Percentiles rank a stretch among this genome's conserved stretches.
phyloP scores from a whole-genome alignment of 2,329 filamentous ascomycete genomes.

The Claviceps humidiphila region DNA sequence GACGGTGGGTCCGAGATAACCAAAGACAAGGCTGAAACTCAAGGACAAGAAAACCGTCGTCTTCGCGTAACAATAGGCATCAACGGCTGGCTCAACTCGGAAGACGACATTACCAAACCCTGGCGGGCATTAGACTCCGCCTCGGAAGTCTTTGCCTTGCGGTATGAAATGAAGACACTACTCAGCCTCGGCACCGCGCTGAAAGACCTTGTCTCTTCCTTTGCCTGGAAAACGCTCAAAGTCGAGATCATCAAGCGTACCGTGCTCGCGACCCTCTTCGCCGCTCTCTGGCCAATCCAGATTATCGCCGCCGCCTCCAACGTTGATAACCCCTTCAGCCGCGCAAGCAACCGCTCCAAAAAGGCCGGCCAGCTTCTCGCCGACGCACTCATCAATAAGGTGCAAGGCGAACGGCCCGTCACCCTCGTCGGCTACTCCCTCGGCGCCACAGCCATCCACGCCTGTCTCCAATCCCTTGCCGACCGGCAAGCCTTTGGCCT shows the following conservation, averaged over 20 bases:
- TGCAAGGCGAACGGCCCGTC: conserved; percentile 70
- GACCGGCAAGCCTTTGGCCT: conserved; percentile 71
- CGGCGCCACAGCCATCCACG: conserved; percentile 70
- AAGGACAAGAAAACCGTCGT: conserved; percentile 27
- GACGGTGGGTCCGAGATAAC: no score
- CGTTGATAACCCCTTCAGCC: conserved; percentile 70
- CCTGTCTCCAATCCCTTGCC: conserved; percentile 64
- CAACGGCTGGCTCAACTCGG: conserved; percentile 70
- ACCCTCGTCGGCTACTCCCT: conserved; percentile 72
- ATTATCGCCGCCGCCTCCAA: conserved; percentile 53
- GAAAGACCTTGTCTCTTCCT: conserved; percentile 55
- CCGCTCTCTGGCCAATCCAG: conserved; percentile 57
- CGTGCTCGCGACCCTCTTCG: conserved; percentile 52
- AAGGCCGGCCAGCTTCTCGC: conserved; percentile 71
- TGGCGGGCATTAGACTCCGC: conserved; percentile 58
- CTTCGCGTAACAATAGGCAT: conserved; percentile 75
- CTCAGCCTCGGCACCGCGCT: conserved; percentile 65
- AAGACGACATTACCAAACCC: conserved; percentile 63
- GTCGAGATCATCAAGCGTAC: conserved; percentile 62
- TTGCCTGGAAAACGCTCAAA: conserved; percentile 63
- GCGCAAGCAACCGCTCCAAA: conserved; percentile 63
- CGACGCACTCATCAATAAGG: conserved; percentile 68
- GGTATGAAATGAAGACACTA: conserved; percentile 70
- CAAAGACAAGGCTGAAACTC: conserved; percentile 6
- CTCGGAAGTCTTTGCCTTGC: conserved; percentile 70